These are phyloP conservation scores for Trichoderma harzianum DNA, from an alignment of 2,329 filamentous ascomycete genomes.

Conservation along the genomic window DNA sequence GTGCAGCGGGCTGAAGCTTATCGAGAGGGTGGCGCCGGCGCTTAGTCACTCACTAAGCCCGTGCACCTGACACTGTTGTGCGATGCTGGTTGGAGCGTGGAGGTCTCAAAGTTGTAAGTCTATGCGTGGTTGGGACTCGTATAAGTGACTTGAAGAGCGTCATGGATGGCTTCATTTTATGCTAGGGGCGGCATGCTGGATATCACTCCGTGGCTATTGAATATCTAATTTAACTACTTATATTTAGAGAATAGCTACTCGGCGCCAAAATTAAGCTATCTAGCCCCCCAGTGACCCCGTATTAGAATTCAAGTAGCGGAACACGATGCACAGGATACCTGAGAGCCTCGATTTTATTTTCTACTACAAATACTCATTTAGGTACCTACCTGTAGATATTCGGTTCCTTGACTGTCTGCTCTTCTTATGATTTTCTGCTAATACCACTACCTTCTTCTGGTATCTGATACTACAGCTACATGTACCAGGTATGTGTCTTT, in stretches of 20 bases:
- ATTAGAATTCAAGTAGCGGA: not conserved
- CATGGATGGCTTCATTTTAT: not conserved
- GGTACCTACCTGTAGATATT: not conserved
- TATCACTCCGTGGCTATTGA: not conserved
- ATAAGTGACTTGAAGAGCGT: not conserved
- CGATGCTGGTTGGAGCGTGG: not conserved
- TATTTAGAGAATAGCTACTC: not conserved
- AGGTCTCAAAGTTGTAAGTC: not conserved
- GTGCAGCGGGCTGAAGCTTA: conserved; percentile 17
- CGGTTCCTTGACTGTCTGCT: not conserved
- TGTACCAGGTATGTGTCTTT: not conserved
- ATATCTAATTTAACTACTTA: not conserved
- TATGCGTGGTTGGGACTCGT: not conserved
- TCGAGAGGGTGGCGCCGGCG: conserved; percentile 13
- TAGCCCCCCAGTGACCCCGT: not conserved
- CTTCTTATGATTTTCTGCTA: too few species aligned
- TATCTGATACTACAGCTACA: not conserved
- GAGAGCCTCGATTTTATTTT: not conserved
- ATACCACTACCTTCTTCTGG: too few species aligned
- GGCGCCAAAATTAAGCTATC: not conserved
- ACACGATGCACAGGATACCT: not conserved
- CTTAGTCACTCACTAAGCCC: not conserved
- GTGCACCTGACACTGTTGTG: not conserved
- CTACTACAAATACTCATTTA: not conserved
- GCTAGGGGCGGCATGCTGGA: not conserved